phyloP scores from a whole-genome alignment of 345 rosid species.

The Clarkia xantiana region DNA sequence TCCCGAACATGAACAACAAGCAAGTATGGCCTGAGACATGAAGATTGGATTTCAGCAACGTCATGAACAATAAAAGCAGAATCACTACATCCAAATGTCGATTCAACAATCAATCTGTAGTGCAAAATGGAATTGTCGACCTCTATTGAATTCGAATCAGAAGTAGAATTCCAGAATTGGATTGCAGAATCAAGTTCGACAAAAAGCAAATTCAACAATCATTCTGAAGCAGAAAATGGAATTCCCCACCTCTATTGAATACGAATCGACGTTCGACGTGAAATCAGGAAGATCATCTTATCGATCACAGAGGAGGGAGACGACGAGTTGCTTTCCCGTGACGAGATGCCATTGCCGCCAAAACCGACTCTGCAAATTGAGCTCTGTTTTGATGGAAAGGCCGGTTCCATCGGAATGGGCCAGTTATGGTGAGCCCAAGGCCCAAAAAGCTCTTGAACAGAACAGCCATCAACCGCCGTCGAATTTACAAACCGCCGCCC shows the following conservation, averaged over 20 bases:
- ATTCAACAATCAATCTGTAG: too few relatives aligned
- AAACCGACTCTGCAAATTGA: not conserved
- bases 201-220: too few relatives aligned
- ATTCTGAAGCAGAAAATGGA: too few relatives aligned
- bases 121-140: too few relatives aligned
- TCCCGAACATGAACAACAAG: constrained; percentile 16
- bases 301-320: not conserved
- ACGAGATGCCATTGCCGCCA: not conserved
- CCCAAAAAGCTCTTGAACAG: not conserved
- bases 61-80: not conserved
- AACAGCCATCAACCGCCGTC: not conserved
- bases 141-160: too few relatives aligned
- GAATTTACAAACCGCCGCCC: not conserved
- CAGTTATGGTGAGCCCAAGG: not conserved
- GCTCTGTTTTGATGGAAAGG: not conserved
- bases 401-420: not conserved
- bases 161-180: too few relatives aligned
- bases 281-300: too few relatives aligned
- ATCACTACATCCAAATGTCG: too few relatives aligned
- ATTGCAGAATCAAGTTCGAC: too few relatives aligned
- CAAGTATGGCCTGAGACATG: constrained; percentile 25
- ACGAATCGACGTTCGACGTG: too few relatives aligned
- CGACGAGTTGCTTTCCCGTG: too few relatives aligned
- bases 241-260: too few relatives aligned
- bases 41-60: not conserved